Evolutionary conservation across 129 eudicot species (phyloP).

Genomic region (Pittosporum tobira): DNA sequence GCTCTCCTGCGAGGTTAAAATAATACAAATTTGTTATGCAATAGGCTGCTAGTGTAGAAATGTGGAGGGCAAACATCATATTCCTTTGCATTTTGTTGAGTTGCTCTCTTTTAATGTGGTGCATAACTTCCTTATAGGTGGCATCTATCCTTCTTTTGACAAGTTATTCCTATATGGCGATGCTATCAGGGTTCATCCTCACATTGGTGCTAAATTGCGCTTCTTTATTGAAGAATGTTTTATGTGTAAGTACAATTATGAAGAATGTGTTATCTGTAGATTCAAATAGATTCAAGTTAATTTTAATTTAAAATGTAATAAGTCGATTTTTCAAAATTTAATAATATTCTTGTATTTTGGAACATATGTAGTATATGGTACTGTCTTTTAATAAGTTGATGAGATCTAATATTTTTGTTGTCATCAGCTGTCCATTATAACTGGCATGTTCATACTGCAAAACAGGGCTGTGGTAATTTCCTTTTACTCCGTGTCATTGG

Average conservation of each 20-base stretch:
- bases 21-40: too few species aligned
- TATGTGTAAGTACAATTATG: conserved; percentile 48
- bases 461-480: conserved; percentile 74
- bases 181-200: conserved; percentile 65
- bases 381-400: too few species aligned
- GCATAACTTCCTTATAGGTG: conserved; percentile 24
- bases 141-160: conserved; percentile 54
- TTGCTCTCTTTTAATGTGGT: not conserved
- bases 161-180: conserved; percentile 69
- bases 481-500: not conserved
- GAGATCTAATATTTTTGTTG: not conserved
- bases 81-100: not conserved
- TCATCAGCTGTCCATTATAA: conserved; percentile 45
- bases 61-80: too few species aligned
- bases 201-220: conserved; percentile 45
- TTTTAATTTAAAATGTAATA: too few species aligned
- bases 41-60: too few species aligned
- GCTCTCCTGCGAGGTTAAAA: too few species aligned
- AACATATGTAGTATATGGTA: too few species aligned
- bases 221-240: conserved; percentile 57
- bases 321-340: too few species aligned
- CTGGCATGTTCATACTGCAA: conserved; percentile 65
- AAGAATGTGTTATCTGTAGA: too few species aligned
- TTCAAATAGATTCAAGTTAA: too few species aligned
- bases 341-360: too few species aligned